Evolutionary conservation across 768 basidiomycete genomes (phyloP).

Genomic region (Lactarius evosmus): DNA sequence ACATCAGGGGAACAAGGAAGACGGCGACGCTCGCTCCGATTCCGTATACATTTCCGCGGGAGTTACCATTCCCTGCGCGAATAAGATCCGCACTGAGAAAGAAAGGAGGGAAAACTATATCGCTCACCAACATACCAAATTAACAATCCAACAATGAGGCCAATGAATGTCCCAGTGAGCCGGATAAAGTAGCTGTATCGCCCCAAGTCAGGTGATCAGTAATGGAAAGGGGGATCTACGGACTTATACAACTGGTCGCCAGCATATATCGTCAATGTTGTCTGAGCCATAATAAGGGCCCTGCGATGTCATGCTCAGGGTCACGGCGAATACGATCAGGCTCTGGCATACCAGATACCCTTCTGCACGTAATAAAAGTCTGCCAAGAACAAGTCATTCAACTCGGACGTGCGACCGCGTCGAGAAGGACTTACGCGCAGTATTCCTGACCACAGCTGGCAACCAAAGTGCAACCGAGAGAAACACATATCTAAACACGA

Average conservation of each 20-base stretch:
- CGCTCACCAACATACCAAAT: slow-evolving; percentile 48
- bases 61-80: slow-evolving; percentile 39
- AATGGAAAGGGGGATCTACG: slow-evolving; percentile 11
- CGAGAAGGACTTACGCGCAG: slow-evolving; percentile 40
- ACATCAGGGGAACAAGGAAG: slow-evolving; percentile 47
- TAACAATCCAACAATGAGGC: slow-evolving; percentile 47
- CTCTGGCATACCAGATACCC: slow-evolving; percentile 42
- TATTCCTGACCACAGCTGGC: slow-evolving; percentile 41
- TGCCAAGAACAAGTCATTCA: slow-evolving; percentile 24
- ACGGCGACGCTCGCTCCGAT: slow-evolving; percentile 48
- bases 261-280: slow-evolving; percentile 51
- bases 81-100: background rate
- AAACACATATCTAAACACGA: slow-evolving; percentile 49
- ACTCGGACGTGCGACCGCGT: background rate
- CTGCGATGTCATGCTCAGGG: slow-evolving; percentile 29
- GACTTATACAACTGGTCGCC: slow-evolving; percentile 57
- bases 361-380: slow-evolving; percentile 45
- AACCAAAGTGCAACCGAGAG: slow-evolving; percentile 52
- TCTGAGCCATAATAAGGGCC: slow-evolving; percentile 62
- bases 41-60: slow-evolving; percentile 55
- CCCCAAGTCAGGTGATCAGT: slow-evolving; percentile 4
- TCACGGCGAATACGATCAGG: background rate
- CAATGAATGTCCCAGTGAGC: slow-evolving; percentile 45
- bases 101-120: background rate
- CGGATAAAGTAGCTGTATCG: slow-evolving; percentile 42